Base-by-base conservation (phyloP, 2,329 filamentous ascomycete genomes). In the Colletotrichum scovillei region DNA sequence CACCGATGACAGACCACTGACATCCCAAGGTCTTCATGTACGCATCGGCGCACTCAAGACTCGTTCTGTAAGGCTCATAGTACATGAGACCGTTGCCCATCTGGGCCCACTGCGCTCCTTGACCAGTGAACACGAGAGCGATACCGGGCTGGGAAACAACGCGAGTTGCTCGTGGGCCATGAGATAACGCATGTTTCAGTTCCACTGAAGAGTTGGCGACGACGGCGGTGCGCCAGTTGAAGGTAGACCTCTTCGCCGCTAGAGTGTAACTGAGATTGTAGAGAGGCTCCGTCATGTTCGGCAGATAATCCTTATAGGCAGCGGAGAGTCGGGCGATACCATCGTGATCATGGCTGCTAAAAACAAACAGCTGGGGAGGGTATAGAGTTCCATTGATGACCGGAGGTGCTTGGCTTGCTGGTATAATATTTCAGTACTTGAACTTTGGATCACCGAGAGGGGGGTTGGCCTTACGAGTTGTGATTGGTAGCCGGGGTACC, bases 311-410 rank as follows among this genome's bases (percentile, higher is more conserved):
- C 22, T 76, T 70, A 22, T 85, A 72, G 1, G 82, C 80, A 4
- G 79, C 63, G 42, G 84, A 78, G 30, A 84, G 76, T 1, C 81
- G 81, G 19, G 71, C 53, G 7, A 87, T 77, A 4, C 84, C 83
- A 4, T 76, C 83, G 56, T 87, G 84, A 58, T 84, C 80, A 1
- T 85, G 83, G 19, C 30, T 59, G 4, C 86, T 87, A 60, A 83
- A 83, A 12, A 83, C 80, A 60, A 86, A 86, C 3, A 87, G 74
- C 26, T 83, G 82, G 24, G 81, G 79, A 1, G 32, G 12, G 35
- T 35, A 59, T 6, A 24, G 12, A 59, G 30, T 35, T 24, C 57
- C 57, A 26, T 38, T 59, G 32, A 59, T 38, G 19, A 59, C 30
- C n/a, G 57, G 57, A 38, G 57, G 14, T 1, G 4, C 30, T 38